Base-by-base conservation (phyloP, 2,329 filamentous ascomycete species). In the Pseudocercospora pini-densiflorae region DNA sequence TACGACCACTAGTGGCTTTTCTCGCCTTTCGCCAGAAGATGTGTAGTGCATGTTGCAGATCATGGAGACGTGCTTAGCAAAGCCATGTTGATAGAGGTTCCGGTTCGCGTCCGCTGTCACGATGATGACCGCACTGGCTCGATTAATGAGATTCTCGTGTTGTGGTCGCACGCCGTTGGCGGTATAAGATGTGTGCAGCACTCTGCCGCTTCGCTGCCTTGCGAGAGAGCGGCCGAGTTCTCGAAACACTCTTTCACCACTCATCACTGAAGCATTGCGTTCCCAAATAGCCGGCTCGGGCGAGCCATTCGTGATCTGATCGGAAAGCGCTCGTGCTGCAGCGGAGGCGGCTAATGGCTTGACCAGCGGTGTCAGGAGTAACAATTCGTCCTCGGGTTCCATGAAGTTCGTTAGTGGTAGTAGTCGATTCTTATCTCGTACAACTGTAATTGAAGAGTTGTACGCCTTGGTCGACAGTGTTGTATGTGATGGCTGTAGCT, bases 11-110 rank as follows among this genome's bases (percentile, higher is more conserved):
- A 97, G 81, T 0, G 94, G 92, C 79, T 97, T 97, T 78, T 95
- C 85, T 9, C 83, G 80, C 64, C 81, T 92, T 75, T 93, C 91
- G 1, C 91, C 91, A 14, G 87, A 87, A 6, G 90, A 88, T 6
- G 89, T 88, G 68, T 82, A 84, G 64, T 93, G 86, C 87, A 93
- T 91, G 23, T 92, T 92, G 80, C 94, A 97, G 80, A 97, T 94
- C 90, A 97, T 95, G 12, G 94, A 91, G 8, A 97, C 92, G 71
- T 98, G 94, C 77, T 97, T 98, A 1, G 94, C 94, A 77, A 98
- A 98, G 0, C 93, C 93, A 59, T 93, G 89, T 77, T 98, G 94
- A 76, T 97, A 98, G 14, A 97, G 82, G 75, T 98, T 97, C 47
- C 94, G 87, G 76, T 97, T 97, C 0, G 94, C 94, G 80, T 98